These are phyloP conservation scores for Uncinocarpus reesii DNA, from an alignment of 2,329 filamentous ascomycete species.

Conservation along the genomic window DNA sequence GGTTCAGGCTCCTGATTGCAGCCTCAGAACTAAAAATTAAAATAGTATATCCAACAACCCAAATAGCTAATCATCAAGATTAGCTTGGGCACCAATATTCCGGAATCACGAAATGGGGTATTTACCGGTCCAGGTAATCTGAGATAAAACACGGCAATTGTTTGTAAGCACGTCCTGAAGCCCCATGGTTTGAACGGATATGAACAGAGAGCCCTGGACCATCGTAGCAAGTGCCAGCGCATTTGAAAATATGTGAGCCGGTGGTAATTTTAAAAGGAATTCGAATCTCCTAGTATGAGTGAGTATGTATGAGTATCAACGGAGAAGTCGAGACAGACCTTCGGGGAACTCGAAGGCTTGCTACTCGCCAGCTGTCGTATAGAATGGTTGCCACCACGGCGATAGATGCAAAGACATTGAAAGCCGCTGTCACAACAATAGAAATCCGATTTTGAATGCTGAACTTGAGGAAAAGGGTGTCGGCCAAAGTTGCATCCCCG, in stretches of 20 bases:
- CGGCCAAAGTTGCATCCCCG: conserved; percentile 5
- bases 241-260: conserved; percentile 18
- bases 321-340: conserved; percentile 4
- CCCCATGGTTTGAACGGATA: conserved; percentile 17
- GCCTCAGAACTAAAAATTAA: conserved; percentile 21
- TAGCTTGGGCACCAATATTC: conserved; percentile 5
- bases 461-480: conserved; percentile 12
- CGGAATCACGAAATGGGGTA: neutral
- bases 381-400: conserved; percentile 14
- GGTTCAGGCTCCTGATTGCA: conserved; percentile 16
- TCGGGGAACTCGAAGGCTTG: conserved; percentile 6
- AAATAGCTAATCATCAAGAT: conserved; percentile 18
- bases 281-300: conserved; percentile 9
- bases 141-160: conserved; percentile 16
- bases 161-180: conserved; percentile 12
- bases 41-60: conserved; percentile 21
- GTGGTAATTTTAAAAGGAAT: conserved; percentile 15
- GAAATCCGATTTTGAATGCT: conserved; percentile 16
- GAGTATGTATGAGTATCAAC: neutral
- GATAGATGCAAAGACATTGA: conserved; percentile 17
- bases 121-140: conserved; percentile 22
- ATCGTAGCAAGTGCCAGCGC: conserved; percentile 17
- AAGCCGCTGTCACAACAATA: conserved; percentile 17
- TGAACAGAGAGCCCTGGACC: conserved; percentile 17
- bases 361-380: conserved; percentile 16